These are phyloP conservation scores for Schwanniomyces sp. DNA, from an alignment of 805 yeast genomes.

Conservation along the genomic window DNA sequence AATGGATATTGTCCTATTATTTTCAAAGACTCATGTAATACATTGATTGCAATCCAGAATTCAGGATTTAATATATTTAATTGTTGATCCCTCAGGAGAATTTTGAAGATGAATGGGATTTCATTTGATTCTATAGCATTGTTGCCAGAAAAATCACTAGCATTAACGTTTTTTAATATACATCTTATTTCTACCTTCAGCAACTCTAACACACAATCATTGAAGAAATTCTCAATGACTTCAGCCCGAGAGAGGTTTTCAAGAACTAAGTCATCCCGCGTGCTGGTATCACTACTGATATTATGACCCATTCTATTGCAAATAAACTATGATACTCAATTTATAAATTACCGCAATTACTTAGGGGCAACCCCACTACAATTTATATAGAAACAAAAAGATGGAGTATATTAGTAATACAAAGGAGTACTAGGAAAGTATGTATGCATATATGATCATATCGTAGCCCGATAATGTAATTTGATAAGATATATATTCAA, in stretches of 20 bases:
- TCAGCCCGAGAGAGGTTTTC: constrained; percentile 19
- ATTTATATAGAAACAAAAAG: background rate
- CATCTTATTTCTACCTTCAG: constrained; percentile 18
- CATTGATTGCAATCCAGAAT: constrained; percentile 9
- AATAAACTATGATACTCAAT: background rate
- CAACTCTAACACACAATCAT: constrained; percentile 14
- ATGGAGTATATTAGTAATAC: background rate
- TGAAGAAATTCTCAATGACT: constrained; percentile 17
- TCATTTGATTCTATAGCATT: constrained; percentile 16
- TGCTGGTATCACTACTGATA: constrained; percentile 6
- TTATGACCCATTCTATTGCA: constrained; percentile 18
- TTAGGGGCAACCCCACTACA: background rate
- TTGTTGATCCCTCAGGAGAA: constrained; percentile 10
- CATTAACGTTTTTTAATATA: constrained; percentile 13
- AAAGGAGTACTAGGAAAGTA: background rate
- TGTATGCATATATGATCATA: background rate
- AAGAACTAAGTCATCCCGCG: constrained; percentile 2
- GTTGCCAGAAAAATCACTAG: constrained; percentile 13
- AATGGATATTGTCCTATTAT: constrained; percentile 53
- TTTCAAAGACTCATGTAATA: constrained; percentile 41
- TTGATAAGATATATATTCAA: background rate
- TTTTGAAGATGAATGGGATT: constrained; percentile 17
- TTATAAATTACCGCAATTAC: too few relatives aligned
- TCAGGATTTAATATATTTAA: background rate
- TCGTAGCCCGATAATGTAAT: background rate